These are phyloP conservation scores for Serendipita indica DNA, from an alignment of 768 basidiomycete species.

Conservation along the genomic window DNA sequence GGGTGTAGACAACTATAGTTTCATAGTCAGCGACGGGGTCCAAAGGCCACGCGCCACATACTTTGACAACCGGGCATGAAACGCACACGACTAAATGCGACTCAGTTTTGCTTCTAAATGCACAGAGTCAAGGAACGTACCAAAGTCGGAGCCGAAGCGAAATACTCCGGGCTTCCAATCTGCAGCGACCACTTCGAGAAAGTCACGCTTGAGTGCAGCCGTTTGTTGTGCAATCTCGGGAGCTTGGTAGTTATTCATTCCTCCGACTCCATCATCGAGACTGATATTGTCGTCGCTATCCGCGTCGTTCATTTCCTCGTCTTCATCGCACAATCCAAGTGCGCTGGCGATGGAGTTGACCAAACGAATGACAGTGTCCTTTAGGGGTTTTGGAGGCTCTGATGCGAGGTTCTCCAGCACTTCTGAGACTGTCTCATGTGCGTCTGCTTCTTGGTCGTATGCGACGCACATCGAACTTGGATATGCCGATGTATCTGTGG, in stretches of 20 bases:
- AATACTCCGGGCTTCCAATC: slow-evolving; percentile 48
- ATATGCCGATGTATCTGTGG: slow-evolving; percentile 49
- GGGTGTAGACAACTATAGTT: slow-evolving; percentile 26
- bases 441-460: slow-evolving; percentile 34
- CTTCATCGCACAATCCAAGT: slow-evolving; percentile 18
- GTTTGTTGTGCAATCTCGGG: slow-evolving; percentile 17
- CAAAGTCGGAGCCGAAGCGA: slow-evolving; percentile 34
- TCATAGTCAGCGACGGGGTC: neutral
- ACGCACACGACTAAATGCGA: slow-evolving; percentile 29
- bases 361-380: slow-evolving; percentile 32
- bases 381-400: slow-evolving; percentile 29
- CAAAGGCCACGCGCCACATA: slow-evolving; percentile 23
- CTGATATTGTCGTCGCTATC: slow-evolving; percentile 26
- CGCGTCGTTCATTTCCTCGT: slow-evolving; percentile 27
- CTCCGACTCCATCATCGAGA: slow-evolving; percentile 22
- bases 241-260: slow-evolving; percentile 16
- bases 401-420: slow-evolving; percentile 34
- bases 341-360: slow-evolving; percentile 24
- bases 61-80: slow-evolving; percentile 38
- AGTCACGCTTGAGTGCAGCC: slow-evolving; percentile 31
- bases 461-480: slow-evolving; percentile 40
- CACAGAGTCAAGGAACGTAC: slow-evolving; percentile 14
- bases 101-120: slow-evolving; percentile 7
- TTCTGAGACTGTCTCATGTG: slow-evolving; percentile 27
- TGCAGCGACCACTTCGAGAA: slow-evolving; percentile 40